Evolutionary conservation across 192 early-diverging fungal species (phyloP).

Genomic region (Dispira parvispora): DNA sequence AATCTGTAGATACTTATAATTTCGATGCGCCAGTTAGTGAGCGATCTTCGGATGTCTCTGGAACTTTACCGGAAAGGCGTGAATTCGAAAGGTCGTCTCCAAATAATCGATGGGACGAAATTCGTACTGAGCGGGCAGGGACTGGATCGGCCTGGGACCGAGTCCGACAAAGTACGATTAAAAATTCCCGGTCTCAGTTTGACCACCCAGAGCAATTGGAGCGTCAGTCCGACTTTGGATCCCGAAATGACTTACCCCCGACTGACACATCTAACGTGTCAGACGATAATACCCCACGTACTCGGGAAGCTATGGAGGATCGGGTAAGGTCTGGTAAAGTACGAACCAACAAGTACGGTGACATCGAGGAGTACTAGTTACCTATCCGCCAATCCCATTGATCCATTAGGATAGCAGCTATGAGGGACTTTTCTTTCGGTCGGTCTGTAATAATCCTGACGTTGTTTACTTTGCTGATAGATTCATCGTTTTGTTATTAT

Average conservation of each 20-base stretch:
- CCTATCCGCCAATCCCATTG: background rate
- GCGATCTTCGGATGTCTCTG: too few species aligned
- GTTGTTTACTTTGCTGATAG: too few species aligned
- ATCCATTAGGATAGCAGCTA: too few species aligned
- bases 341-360: background rate
- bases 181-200: background rate
- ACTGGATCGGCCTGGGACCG: background rate
- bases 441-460: too few species aligned
- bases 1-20: too few species aligned
- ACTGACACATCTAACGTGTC: too few species aligned
- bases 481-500: too few species aligned
- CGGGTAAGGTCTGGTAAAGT: background rate
- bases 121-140: background rate
- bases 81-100: background rate
- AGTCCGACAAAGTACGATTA: background rate
- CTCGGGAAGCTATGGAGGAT: background rate
- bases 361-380: background rate
- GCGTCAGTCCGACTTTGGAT: too few species aligned
- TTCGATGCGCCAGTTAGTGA: too few species aligned
- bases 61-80: too few species aligned
- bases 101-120: background rate
- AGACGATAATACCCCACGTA: background rate
- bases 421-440: too few species aligned
- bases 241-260: too few species aligned
- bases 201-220: background rate